These are phyloP conservation scores for Gossypium davidsonii DNA, from an alignment of 441 rosid genomes.

Conservation along the genomic window DNA sequence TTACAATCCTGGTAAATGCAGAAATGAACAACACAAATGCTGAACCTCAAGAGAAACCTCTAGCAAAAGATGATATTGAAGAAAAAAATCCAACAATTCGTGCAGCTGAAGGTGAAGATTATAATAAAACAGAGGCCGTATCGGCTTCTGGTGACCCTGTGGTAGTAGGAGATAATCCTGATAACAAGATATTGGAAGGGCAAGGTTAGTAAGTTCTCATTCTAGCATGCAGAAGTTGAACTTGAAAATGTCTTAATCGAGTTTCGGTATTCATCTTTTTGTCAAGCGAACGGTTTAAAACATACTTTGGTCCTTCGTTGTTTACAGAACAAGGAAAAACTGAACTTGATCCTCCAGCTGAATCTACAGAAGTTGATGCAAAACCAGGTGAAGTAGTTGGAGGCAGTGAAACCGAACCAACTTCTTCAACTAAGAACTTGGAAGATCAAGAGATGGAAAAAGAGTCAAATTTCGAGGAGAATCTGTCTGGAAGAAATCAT, in stretches of 20 bases:
- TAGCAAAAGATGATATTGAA: constrained; percentile 14
- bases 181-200: neutral
- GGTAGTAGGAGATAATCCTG: neutral
- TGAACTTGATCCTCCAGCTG: constrained; percentile 22
- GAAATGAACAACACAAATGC: neutral
- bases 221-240: neutral
- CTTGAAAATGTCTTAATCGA: neutral
- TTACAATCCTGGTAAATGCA: neutral
- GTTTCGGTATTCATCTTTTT: neutral
- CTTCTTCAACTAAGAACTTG: neutral
- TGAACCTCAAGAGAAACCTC: constrained; percentile 5
- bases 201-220: constrained; percentile 16
- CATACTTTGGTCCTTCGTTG: neutral
- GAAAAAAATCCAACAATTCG: neutral
- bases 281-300: neutral
- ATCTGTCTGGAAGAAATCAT: constrained; percentile 4
- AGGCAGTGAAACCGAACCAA: constrained; percentile 9
- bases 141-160: neutral
- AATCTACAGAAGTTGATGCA: constrained; percentile 14
- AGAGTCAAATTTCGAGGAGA: constrained; percentile 8
- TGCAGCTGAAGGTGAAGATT: constrained; percentile 3
- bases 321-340: constrained; percentile 23
- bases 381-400: constrained; percentile 12
- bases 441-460: constrained; percentile 14
- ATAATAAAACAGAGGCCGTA: neutral